Conservation (phyloP, 2,329 filamentous ascomycete genomes). For the Rhinocladiella mackenziei region DNA sequence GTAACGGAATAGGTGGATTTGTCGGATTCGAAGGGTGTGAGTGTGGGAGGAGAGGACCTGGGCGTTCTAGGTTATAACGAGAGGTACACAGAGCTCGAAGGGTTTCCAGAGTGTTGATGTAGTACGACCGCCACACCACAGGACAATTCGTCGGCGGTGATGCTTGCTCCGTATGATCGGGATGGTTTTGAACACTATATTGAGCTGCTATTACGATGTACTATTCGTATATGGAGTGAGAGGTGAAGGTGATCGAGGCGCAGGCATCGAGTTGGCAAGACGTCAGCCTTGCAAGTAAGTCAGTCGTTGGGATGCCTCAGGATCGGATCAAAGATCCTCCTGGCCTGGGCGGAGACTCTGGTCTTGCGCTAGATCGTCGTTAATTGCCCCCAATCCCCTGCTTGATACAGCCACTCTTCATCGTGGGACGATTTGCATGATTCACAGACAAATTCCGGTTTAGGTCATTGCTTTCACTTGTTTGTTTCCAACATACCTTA, state of each 20-base stretch:
- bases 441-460: constrained; percentile 1
- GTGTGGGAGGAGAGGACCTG: constrained; percentile 1
- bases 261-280: constrained; percentile 11
- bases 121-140: too few relatives aligned
- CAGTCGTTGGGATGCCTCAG: too few relatives aligned
- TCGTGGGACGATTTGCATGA: not conserved
- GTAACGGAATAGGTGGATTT: too few relatives aligned
- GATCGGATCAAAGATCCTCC: too few relatives aligned
- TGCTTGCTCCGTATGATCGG: too few relatives aligned
- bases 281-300: constrained; percentile 4
- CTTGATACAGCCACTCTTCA: too few relatives aligned
- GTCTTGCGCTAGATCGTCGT: too few relatives aligned
- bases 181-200: not conserved
- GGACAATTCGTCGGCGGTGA: too few relatives aligned
- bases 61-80: constrained; percentile 10
- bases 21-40: constrained; percentile 4
- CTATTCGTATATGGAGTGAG: not conserved
- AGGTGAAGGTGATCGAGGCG: constrained; percentile 5
- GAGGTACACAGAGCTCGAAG: constrained; percentile 22
- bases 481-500: not conserved
- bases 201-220: constrained; percentile 2
- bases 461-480: too few relatives aligned
- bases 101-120: constrained; percentile 17
- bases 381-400: too few relatives aligned
- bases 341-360: too few relatives aligned